phyloP scores from a whole-genome alignment of 1,284 basidiomycete species.

The Trichosporon sp. region DNA sequence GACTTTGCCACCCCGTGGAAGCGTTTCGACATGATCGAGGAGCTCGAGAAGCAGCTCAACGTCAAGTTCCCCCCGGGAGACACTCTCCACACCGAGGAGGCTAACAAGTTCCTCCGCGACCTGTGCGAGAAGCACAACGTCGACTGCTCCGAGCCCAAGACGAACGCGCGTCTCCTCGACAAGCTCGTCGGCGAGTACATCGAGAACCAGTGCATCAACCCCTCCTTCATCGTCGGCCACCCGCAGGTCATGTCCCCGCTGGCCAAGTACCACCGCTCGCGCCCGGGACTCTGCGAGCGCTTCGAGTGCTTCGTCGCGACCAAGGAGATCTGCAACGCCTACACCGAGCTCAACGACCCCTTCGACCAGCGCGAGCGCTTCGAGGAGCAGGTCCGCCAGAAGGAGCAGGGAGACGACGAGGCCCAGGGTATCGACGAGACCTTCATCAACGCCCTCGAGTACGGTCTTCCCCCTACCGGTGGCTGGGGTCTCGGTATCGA shows the following conservation, averaged over 20 bases:
- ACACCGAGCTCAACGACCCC: constrained; percentile 98
- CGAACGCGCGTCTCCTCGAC: constrained; percentile 92
- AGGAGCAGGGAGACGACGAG: constrained; percentile 96
- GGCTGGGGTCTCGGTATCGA: constrained; percentile 96
- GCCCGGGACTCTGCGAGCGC: constrained; percentile 93
- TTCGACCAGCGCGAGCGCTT: constrained; percentile 96
- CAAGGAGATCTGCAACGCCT: constrained; percentile 97
- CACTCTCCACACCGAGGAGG: constrained; percentile 81
- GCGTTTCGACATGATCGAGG: constrained; percentile 97
- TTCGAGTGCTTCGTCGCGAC: constrained; percentile 99
- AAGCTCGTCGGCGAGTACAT: constrained; percentile 99
- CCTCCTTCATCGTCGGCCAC: constrained; percentile 97
- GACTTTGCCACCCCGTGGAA: constrained; percentile 98
- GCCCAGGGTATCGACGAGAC: constrained; percentile 96
- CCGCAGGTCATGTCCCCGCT: constrained; percentile 99
- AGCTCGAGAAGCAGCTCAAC: constrained; percentile 88
- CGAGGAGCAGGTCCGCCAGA: constrained; percentile 91
- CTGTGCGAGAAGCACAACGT: constrained; percentile 91
- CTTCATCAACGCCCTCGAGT: constrained; percentile 90
- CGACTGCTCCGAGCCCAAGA: constrained; percentile 94
- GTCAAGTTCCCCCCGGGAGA: constrained; percentile 94
- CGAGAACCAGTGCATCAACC: constrained; percentile 94
- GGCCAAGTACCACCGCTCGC: constrained; percentile 91
- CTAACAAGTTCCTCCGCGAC: constrained; percentile 85
- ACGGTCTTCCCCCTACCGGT: constrained; percentile 95